phyloP scores from a whole-genome alignment of 2,329 filamentous ascomycete genomes.

The Fusarium zealandicum region DNA sequence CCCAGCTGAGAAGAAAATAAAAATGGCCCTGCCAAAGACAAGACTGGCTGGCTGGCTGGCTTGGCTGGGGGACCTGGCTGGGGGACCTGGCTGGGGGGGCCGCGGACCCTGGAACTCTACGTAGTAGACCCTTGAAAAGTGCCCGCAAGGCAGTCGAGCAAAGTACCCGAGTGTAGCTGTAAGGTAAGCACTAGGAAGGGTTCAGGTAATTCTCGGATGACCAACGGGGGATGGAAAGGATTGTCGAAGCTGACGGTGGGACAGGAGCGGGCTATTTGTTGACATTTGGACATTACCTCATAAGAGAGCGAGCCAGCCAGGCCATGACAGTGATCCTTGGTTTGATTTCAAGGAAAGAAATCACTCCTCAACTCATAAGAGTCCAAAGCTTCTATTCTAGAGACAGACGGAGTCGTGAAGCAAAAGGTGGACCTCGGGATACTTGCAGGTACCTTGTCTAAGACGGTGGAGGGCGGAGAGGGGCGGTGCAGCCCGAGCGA shows the following conservation, averaged over 20 bases:
- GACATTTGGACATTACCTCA: too few relatives aligned
- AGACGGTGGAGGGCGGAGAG: slow-evolving; percentile 12
- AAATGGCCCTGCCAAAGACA: not conserved
- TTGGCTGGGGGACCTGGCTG: slow-evolving; percentile 7
- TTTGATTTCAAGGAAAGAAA: too few relatives aligned
- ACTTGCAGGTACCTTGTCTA: not conserved
- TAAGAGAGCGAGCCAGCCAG: too few relatives aligned
- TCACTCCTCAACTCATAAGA: too few relatives aligned
- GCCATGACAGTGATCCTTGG: too few relatives aligned
- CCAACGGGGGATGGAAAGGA: not conserved
- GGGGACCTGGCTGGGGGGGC: slow-evolving; percentile 9
- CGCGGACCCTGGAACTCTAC: slow-evolving; percentile 21
- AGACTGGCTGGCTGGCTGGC: slow-evolving; percentile 5
- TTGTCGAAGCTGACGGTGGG: not conserved
- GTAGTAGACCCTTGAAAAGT: slow-evolving; percentile 23
- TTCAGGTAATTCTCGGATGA: not conserved
- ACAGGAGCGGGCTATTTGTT: too few relatives aligned
- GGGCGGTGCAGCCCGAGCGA: slow-evolving; percentile 22
- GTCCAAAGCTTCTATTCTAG: too few relatives aligned
- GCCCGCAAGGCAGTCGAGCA: not conserved
- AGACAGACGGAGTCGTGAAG: too few relatives aligned
- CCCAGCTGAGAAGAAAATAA: not conserved
- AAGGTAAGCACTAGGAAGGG: not conserved
- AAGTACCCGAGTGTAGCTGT: not conserved
- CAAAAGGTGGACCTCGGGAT: not conserved